Conservation (phyloP, 129 eudicot genomes). For the Arctium minus region DNA sequence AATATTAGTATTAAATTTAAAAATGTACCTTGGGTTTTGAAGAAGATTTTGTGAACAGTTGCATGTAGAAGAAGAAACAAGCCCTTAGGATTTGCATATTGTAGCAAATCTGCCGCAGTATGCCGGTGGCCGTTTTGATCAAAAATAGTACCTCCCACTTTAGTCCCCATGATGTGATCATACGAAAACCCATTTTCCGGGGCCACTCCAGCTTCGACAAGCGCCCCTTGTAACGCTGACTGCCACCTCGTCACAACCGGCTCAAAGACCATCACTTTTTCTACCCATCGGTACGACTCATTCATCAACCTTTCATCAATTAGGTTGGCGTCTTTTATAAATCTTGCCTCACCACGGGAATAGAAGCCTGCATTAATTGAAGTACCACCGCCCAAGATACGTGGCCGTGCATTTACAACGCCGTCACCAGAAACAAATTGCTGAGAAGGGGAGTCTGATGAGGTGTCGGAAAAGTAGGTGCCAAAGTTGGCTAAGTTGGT, state of each 20-base stretch:
- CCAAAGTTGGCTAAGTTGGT: conserved; percentile 45
- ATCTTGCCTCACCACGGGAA: conserved; percentile 44
- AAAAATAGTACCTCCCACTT: conserved; percentile 16
- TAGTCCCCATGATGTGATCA: conserved; percentile 20
- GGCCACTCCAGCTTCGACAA: conserved; percentile 10
- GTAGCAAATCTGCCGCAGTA: conserved; percentile 20
- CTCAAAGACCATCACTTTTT: conserved; percentile 52
- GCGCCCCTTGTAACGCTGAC: not conserved
- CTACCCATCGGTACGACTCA: conserved; percentile 49
- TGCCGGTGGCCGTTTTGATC: conserved; percentile 6
- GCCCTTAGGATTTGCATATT: conserved; percentile 16
- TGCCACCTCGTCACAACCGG: conserved; percentile 60
- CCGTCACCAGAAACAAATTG: conserved; percentile 66
- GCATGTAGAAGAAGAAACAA: conserved; percentile 7
- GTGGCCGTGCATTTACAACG: conserved; percentile 54
- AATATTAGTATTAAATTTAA: too few species aligned
- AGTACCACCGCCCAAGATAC: conserved; percentile 71
- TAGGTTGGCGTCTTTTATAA: conserved; percentile 26
- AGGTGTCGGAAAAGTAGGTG: conserved; percentile 39
- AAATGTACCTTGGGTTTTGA: not conserved
- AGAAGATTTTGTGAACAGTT: conserved; percentile 7
- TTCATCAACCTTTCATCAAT: conserved; percentile 27
- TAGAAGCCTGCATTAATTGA: conserved; percentile 73
- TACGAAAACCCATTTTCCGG: conserved; percentile 12
- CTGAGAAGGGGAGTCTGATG: conserved; percentile 55